Base-by-base conservation (phyloP, 371 early-diverging fungal species). In the Rhizopus arrhizus region DNA sequence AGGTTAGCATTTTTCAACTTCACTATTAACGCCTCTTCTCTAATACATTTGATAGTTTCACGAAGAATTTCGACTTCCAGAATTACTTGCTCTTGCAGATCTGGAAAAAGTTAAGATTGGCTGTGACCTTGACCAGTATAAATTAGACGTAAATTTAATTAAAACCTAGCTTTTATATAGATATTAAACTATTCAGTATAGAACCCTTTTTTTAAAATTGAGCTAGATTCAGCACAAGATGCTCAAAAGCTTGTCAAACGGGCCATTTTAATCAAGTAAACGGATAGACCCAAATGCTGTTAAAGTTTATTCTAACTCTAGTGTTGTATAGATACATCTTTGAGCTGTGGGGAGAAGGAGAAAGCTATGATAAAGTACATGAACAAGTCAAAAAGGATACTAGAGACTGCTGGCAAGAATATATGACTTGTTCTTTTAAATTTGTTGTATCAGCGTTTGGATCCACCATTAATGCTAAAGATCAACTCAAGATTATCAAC, bases 201-300 rank as follows among this genome's bases (percentile, higher is more conserved):
- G 89, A 85, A 85, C 40, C 95, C 96, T 2, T 94, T 91, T 69
- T 74, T 95, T 29, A 76, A 89, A 35, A 84, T 95, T 10, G 75
- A 89, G 46, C 68, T 95, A n/a, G 82, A 80, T 13, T 82, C 82
- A 2, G 85, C 83, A 8, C 87, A 84, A 46, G 83, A 87, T 41
- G 96, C 96, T 4, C 74, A 68, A 11, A 80, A 81, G 59, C 83
- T 97, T n/a, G 74, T 94, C 4, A 81, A 81, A 56, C 84, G 96
- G n/a, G 84, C 92, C 2, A 95, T 96, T 54, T 84, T 97, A 40
- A 85, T 91, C 61, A 92, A 88, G 89, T 94, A 69, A 65, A 6
- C 3, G 22, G 22, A 22, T 22, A 22, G 1, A 2, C 22, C 22
- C 22, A 2, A 22, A 2, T 38, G 28, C 2, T 51, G 22, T 42